phyloP scores from a whole-genome alignment of 345 rosid genomes.

The Euphorbia lathyris region DNA sequence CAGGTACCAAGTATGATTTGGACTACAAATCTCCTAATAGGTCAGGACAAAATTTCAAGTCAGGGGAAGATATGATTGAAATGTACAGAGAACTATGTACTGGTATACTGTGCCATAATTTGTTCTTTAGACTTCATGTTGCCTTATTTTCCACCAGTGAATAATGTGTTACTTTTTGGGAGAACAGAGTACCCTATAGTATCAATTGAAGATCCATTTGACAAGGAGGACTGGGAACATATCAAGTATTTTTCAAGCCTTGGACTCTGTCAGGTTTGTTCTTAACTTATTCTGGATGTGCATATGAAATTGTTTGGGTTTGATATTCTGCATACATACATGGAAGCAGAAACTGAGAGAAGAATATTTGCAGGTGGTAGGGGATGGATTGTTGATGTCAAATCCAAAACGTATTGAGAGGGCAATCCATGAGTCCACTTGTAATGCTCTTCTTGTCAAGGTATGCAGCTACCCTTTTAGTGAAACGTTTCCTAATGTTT shows the following conservation, averaged over 20 bases:
- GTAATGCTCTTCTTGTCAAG: slow-evolving; percentile 95
- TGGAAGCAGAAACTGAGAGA: neutral
- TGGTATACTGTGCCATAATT: slow-evolving; percentile 43
- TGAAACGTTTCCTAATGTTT: neutral
- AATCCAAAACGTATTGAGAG: slow-evolving; percentile 79
- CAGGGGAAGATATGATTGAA: slow-evolving; percentile 91
- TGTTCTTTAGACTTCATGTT: neutral
- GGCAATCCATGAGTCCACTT: slow-evolving; percentile 72
- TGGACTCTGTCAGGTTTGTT: slow-evolving; percentile 88
- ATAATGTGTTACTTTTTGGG: slow-evolving; percentile 14
- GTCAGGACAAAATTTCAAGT: slow-evolving; percentile 84
- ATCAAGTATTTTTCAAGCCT: slow-evolving; percentile 62
- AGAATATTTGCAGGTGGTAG: slow-evolving; percentile 68
- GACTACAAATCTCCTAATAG: slow-evolving; percentile 66
- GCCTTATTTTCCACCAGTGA: slow-evolving; percentile 8
- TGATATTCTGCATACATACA: neutral
- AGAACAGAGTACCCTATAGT: slow-evolving; percentile 72
- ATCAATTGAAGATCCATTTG: slow-evolving; percentile 96
- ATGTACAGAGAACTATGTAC: slow-evolving; percentile 80
- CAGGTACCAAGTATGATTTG: slow-evolving; percentile 93
- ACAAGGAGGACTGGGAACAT: slow-evolving; percentile 98
- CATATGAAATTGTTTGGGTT: neutral
- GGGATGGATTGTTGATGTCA: slow-evolving; percentile 82
- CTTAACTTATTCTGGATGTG: neutral
- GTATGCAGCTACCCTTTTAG: slow-evolving; percentile 33